phyloP scores from a whole-genome alignment of 805 yeast species.

The Schwanniomyces occidentalis region DNA sequence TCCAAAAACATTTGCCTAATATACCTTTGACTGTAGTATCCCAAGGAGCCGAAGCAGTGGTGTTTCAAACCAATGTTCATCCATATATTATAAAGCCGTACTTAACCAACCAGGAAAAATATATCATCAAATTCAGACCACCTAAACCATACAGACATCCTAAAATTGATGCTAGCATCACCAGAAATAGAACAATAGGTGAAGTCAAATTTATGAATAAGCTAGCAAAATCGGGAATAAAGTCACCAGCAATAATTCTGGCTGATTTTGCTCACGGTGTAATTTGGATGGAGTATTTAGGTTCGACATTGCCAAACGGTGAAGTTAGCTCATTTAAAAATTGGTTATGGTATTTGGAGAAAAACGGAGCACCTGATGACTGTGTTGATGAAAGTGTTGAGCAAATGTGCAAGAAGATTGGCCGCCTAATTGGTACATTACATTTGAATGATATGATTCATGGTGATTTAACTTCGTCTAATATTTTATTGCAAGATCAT shows the following conservation, averaged over 20 bases:
- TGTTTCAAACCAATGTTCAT: conserved; percentile 61
- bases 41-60: conserved; percentile 92
- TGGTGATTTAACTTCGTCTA: conserved; percentile 93
- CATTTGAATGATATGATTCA: conserved; percentile 82
- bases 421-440: conserved; percentile 64
- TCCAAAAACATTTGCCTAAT: conserved; percentile 44
- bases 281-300: conserved; percentile 85
- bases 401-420: conserved; percentile 53
- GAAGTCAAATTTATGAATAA: conserved; percentile 78
- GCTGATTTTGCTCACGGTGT: conserved; percentile 78
- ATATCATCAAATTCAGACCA: conserved; percentile 83
- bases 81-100: conserved; percentile 53
- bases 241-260: conserved; percentile 71
- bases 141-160: conserved; percentile 90
- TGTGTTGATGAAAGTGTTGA: conserved; percentile 39
- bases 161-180: conserved; percentile 69
- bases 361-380: conserved; percentile 15
- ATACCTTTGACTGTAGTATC: conserved; percentile 59
- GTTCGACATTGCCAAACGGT: conserved; percentile 53
- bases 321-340: conserved; percentile 66
- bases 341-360: conserved; percentile 65
- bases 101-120: conserved; percentile 31
- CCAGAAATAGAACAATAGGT: conserved; percentile 77
- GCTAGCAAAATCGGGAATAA: conserved; percentile 53
- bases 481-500: conserved; percentile 54